Evolutionary conservation across 2,329 filamentous ascomycete species (phyloP), one percentile per base, ranked within the genome.

Genomic region (Pyrenochaeta sp.): DNA sequence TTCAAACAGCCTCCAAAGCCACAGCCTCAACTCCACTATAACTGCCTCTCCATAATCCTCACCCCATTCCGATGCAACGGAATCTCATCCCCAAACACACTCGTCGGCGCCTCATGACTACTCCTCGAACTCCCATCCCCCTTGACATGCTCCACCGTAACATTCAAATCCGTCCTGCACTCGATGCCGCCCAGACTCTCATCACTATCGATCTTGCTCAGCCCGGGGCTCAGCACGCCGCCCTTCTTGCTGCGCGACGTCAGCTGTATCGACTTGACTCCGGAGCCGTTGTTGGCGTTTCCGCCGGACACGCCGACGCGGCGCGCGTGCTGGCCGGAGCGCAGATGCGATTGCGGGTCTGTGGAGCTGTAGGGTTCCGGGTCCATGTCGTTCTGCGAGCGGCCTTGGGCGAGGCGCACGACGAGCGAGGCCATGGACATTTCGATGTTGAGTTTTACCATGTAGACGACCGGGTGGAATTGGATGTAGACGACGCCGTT

Each of bases 391-490:
- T 63, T 67, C 29, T 65, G 54, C 3, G 55, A 29, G 20, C 52
- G 59, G 11, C 67, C 63, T 30, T 58, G 51, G 2, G 69, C 69
- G 28, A 72, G 60, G 28, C 65, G 67, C 7, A 67, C 67, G 41
- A 75, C 72, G 5, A 75, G 64, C 2, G 68, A 67, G 6, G 73
- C 72, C 72, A 76, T 75, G 45, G 65, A 66, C 70, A 75, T 72
- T 56, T 76, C 73, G 41, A 75, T 75, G 52, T 76, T 74, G 39
- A 75, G 68, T 23, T 68, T 74, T 32, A 75, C 69, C 34, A 74
- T 72, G 56, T 75, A 75, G 6, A 67, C 68, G 7, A 75, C 64
- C 0, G 72, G 72, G 39, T 74, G 71, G 57, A 74, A 73, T 48
- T 73, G 71, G 36, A 73, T 65, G 53, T 70, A 72, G 27, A 72